Evolutionary conservation across 495 filamentous ascomycete species (phyloP), one percentile per base, ranked within the genome.

Genomic region (Parathielavia hyrcaniae): DNA sequence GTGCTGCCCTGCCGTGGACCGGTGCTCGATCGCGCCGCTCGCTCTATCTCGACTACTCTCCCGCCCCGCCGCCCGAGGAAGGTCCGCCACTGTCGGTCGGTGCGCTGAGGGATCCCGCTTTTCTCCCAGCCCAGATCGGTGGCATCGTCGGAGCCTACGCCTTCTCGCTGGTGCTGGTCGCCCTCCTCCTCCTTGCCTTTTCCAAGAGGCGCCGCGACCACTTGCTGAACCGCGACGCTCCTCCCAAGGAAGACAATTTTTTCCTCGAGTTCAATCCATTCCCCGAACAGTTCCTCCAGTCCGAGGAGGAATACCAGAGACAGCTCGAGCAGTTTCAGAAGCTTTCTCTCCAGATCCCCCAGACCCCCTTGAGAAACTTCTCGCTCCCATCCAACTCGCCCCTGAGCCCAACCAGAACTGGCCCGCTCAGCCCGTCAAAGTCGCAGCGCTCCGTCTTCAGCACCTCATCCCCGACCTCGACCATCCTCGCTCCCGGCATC

Each of bases 111-210:
- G 78, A 91, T 64, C 75, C 75, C 47, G 66, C 77, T 17, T 81
- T 82, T 35, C 81, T 93, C 10, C 87, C 86, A 16, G 80, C 81
- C 26, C 83, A 93, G 70, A 83, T 93, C 66, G 86, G 85, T 45
- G 87, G 83, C 61, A 88, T 95, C 57, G 82, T 88, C 38, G 89
- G 83, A 53, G 85, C 86, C 57, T 95, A 93, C 80, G 77, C 88
- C 57, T 65, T 90, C 63, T 85, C 83, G 11, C 79, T 91, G 70
- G 75, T 86, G 61, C 64, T 89, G 60, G 79, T 89, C 55, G 81
- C 87, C 39, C 75, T 75, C 32, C 71, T 85, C 44, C 77, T 96
- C 6, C 76, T 95, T 39, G 57, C 62, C 34, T 70, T 79, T 10
- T 66, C 72, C 57, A 76, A 73, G 66, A 68, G 40, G 26, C 72